Percentiles rank a stretch among this genome's conserved stretches.
phyloP scores from a whole-genome alignment of 352 stramenopile genomes.

The Phytopythium boreale region DNA sequence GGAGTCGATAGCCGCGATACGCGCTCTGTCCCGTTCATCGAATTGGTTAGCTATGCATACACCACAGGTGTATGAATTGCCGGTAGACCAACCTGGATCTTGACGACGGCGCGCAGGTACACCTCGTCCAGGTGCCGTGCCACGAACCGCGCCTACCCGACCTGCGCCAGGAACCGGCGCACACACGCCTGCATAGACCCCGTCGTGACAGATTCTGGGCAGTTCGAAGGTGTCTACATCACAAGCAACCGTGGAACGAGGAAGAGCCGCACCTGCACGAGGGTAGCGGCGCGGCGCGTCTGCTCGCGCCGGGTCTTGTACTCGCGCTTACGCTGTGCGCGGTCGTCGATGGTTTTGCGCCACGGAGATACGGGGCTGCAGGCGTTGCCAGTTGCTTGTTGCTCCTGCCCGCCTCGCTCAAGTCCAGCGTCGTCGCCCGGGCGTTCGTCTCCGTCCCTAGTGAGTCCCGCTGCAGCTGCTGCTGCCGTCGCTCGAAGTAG shows the following conservation, averaged over 20 bases:
- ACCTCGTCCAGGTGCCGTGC: slow-evolving; percentile 41
- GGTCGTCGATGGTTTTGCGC: slow-evolving; percentile 43
- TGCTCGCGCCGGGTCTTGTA: slow-evolving; percentile 37
- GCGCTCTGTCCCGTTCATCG: slow-evolving; percentile 19
- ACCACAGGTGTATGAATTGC: not conserved
- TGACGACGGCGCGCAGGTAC: slow-evolving; percentile 32
- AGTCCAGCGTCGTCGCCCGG: not conserved
- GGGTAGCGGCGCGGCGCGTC: slow-evolving; percentile 30
- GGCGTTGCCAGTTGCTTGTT: not conserved
- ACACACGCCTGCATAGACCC: slow-evolving; percentile 23
- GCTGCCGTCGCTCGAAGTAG: slow-evolving; percentile 12
- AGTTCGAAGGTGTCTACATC: not conserved
- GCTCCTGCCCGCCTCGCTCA: not conserved
- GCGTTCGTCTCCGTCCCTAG: not conserved
- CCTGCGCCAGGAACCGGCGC: slow-evolving; percentile 47
- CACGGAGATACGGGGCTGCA: slow-evolving; percentile 18
- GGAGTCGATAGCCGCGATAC: slow-evolving; percentile 42
- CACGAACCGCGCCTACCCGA: slow-evolving; percentile 36
- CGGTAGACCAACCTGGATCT: slow-evolving; percentile 38
- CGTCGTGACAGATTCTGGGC: not conserved
- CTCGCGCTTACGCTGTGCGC: slow-evolving; percentile 40
- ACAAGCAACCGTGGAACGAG: not conserved
- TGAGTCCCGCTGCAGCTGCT: not conserved
- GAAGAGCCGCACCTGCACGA: slow-evolving; percentile 33
- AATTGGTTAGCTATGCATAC: not conserved